Evolutionary conservation across 1,139 yeast species (phyloP), one percentile per base, ranked within the genome.

Genomic region (Wickerhamomyces sp.): DNA sequence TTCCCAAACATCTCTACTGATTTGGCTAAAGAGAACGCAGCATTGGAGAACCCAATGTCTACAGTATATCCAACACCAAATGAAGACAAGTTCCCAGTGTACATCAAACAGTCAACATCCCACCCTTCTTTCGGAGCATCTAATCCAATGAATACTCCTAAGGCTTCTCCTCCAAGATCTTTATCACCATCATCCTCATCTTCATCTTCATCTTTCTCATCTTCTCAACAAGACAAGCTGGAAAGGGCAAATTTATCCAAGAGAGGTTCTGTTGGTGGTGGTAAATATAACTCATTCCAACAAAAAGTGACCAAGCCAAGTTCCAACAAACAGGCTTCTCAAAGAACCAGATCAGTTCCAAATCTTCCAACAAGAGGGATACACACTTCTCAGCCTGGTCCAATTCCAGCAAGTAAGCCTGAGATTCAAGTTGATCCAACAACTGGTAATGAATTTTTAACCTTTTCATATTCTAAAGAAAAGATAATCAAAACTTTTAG

Each of bases 401-500:
- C 59, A 10, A 54, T 56, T n/a, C 59, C 58, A 3, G 59, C 59
- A 2, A 39, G 57, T 1, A 44, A 42, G 24, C 58, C 59, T 22
- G 38, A 30, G 27, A 23, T 54, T 2, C 23, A 37, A 7, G 30
- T 38, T 17, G 55, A 54, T 32, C 39, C 36, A 4, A 25, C 15
- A 6, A 45, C 54, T 5, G 59, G 59, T 2, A 49, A 52, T 17
- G 59, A 55, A 30, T 15, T 46, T 6, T 31, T 56, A 6, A 44
- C 52, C 1, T 56, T 56, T 29, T 45, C 51, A 2, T 56, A 56
- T 32, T 53, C 59, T 6, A 51, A 45, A 26, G 44, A 52, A 23
- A 55, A 53, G 32, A 45, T 55, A 16, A 47, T 55, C 22, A 50
- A 40, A 6, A 45, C 37, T 2, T 55, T 56, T 38, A 44, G 43